Base-by-base conservation (phyloP, 2,329 filamentous ascomycete genomes). In the Botrytis hyacinthi region DNA sequence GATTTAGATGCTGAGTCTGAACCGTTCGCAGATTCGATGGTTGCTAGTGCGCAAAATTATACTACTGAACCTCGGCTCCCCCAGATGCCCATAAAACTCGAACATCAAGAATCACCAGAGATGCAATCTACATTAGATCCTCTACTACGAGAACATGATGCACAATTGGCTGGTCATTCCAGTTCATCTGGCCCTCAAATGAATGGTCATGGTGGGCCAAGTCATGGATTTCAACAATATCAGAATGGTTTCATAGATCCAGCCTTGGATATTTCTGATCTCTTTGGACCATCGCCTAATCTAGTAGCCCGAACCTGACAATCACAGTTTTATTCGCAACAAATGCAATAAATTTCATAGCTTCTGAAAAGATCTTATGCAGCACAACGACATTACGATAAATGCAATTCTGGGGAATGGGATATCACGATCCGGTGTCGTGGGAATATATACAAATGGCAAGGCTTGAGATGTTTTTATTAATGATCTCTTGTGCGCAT, bases 121-220 rank as follows among this genome's bases (percentile, higher is more conserved):
- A 73, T 61, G 65, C 71, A 73, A 70, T 70, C 71, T 54, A 69
- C 71, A 7, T 62, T 73, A 57, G 71, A 73, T n/a, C 71, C 71
- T 32, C 57, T 73, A 44, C 44, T 73, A 18, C 65, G 66, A 62
- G 65, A 73, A 29, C 66, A 73, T 62, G 71, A 73, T 63, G 71
- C 67, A 44, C 71, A 70, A 35, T 46, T 69, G 26, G 71, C 71
- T 32, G 66, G 65, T 4, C 70, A 72, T 68, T 46, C 70, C n/a
- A 57, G 42, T 48, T 68, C 61, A 32, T 44, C 32, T 60, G 62
- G 61, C 8, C 6, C 62, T 46, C 61, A 72, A 48, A 57, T 72
- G 46, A 61, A 60, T 68, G 70, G 70, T 22, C 62, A 72, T 59
- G 40, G 44, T 12, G 62, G 40, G n/a, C 29, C 48, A 54, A 59